phyloP scores from a whole-genome alignment of 192 early-diverging fungal genomes.

The Pilaira anomala region DNA sequence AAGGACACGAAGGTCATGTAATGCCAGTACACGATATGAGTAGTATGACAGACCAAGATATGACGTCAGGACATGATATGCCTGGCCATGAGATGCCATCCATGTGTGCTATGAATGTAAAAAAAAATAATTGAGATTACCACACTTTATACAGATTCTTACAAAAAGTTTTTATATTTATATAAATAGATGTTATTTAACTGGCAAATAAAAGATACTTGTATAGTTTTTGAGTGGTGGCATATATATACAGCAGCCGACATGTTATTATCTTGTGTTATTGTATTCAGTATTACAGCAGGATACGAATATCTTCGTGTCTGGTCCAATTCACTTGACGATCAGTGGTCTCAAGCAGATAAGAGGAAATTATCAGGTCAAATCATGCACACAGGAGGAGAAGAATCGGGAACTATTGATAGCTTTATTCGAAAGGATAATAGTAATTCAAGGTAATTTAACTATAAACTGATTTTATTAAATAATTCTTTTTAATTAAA shows the following conservation, averaged over 20 bases:
- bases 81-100: constrained; percentile 13
- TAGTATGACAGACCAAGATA: not conserved
- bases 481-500: not conserved
- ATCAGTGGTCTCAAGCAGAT: constrained; percentile 30
- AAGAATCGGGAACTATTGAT: constrained; percentile 6
- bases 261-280: constrained; percentile 57
- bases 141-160: not conserved
- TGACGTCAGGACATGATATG: constrained; percentile 7
- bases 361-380: constrained; percentile 15
- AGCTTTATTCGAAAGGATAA: not conserved
- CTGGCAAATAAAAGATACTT: constrained; percentile 68
- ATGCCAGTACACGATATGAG: constrained; percentile 1
- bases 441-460: not conserved
- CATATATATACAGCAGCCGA: constrained; percentile 51
- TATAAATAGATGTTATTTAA: constrained; percentile 67
- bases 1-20: constrained; percentile 2
- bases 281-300: constrained; percentile 46
- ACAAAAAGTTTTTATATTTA: too few species aligned
- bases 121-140: not conserved
- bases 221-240: constrained; percentile 72
- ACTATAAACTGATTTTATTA: not conserved
- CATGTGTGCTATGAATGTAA: constrained; percentile 56
- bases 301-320: constrained; percentile 48
- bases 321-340: constrained; percentile 36
- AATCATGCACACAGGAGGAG: constrained; percentile 6